Evolutionary conservation across 495 filamentous ascomycete species (phyloP), one percentile per base, ranked within the genome.

Genomic region (Trichoderma virens): DNA sequence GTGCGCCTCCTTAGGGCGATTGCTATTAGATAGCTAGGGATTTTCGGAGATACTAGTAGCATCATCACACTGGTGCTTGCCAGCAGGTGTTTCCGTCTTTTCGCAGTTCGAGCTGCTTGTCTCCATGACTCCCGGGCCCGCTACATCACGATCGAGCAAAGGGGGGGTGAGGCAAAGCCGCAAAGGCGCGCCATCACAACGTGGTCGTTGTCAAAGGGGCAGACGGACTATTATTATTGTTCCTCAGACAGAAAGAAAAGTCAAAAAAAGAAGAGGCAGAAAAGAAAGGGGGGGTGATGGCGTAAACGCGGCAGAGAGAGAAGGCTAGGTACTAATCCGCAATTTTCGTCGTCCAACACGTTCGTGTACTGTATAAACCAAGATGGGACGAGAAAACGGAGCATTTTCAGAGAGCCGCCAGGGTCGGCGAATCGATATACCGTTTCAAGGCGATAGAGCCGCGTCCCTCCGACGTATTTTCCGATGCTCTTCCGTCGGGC

Each of bases 31-130:
- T 56, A 30, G 51, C 23, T 56, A 28, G 51, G 51, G 51, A 56
- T 28, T 56, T 56, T 56, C 51, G 51, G 51, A 56, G 51, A 56
- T 56, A 56, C 51, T 56, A 56, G 25, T 56, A 56, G 51, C 47
- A 56, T 56, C 51, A 56, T 56, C 25, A 30, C 51, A 56, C 8
- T 30, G 51, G 18, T 47, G n/a, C 43, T 56, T 30, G 51, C 51
- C 25, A 56, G 23, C 25, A 56, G 27, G 51, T 56, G 27, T 30
- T 56, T 56, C 51, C 51, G 51, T 28, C 23, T 56, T 20, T 5
- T 25, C 11, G 51, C 51, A 30, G 25, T 30, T 56, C 7, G 25
- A 28, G 51, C 51, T 56, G 4, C n/a, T 47, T n/a, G 3, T 30
- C 51, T 9, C 25, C 51, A 56, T 56, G 51, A 16, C 13, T 56